A percentile compares a stretch with the other conserved stretches of the same genome.
Conservation (phyloP, 176 grass and related monocot species). For the maize (Zea mays) region Zm-B73-REFERENCE-NAM-5.0 NC_050097.1:24209001-24209500, state of each 20-base stretch:
- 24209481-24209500: constrained; percentile 98
- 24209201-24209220: constrained; percentile 51
- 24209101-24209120: not conserved
- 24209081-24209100: too few relatives aligned
- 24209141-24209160: constrained; percentile 33
- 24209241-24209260: not conserved
- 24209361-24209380: not conserved
- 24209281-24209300: constrained; percentile 37
- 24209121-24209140: not conserved
- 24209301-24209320: constrained; percentile 45
- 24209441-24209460: not conserved
- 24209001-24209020: constrained; percentile 43
- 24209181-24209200: constrained; percentile 42
- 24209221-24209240: constrained; percentile 38
- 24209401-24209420: not conserved
- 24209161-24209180: constrained; percentile 46
- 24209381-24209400: not conserved
- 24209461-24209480: constrained; percentile 83
- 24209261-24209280: constrained; percentile 7
- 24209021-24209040: too few relatives aligned
- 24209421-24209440: not conserved
- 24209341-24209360: constrained; percentile 50
- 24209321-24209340: constrained; percentile 54
- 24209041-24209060: too few relatives aligned
- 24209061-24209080: too few relatives aligned